Conservation (phyloP, 1,139 yeast species). For the Protomyces macrosporus region DNA sequence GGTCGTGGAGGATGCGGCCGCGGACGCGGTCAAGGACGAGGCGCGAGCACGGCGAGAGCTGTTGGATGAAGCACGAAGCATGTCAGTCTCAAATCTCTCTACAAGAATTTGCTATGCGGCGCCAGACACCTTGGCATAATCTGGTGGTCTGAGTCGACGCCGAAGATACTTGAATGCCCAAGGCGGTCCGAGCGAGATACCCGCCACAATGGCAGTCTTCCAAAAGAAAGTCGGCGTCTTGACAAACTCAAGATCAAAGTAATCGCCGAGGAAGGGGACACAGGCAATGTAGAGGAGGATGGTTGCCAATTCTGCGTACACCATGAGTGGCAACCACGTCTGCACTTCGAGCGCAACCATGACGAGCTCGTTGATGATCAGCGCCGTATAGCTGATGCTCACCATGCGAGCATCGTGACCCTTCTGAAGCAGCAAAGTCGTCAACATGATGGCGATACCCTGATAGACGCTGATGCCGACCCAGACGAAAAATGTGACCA, state of each 20-base stretch:
- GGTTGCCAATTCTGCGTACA: slow-evolving; percentile 66
- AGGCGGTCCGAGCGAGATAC: slow-evolving; percentile 76
- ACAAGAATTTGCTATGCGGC: background rate
- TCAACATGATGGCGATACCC: slow-evolving; percentile 45
- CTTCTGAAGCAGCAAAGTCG: slow-evolving; percentile 6
- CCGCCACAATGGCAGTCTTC: slow-evolving; percentile 61
- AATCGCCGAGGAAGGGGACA: slow-evolving; percentile 76
- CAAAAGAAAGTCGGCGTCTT: slow-evolving; percentile 57
- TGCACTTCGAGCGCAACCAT: slow-evolving; percentile 93
- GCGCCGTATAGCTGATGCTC: slow-evolving; percentile 71
- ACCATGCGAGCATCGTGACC: slow-evolving; percentile 58
- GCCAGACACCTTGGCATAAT: slow-evolving; percentile 49
- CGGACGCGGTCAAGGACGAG: background rate
- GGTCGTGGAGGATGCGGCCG: slow-evolving; percentile 6
- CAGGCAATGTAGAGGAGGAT: slow-evolving; percentile 62
- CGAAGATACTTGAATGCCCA: slow-evolving; percentile 76
- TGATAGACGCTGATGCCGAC: slow-evolving; percentile 80
- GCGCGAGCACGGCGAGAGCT: background rate
- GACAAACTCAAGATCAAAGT: slow-evolving; percentile 68
- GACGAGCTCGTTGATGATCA: slow-evolving; percentile 75
- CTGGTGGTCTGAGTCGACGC: slow-evolving; percentile 81
- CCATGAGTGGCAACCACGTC: slow-evolving; percentile 69
- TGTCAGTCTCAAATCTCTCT: background rate
- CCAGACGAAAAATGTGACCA: slow-evolving; percentile 87
- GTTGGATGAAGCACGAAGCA: background rate